Percentiles rank a stretch among this genome's conserved stretches.
Conservation (phyloP, 176 grass and related monocot genomes). For the Hyparrhenia diplandra region DNA sequence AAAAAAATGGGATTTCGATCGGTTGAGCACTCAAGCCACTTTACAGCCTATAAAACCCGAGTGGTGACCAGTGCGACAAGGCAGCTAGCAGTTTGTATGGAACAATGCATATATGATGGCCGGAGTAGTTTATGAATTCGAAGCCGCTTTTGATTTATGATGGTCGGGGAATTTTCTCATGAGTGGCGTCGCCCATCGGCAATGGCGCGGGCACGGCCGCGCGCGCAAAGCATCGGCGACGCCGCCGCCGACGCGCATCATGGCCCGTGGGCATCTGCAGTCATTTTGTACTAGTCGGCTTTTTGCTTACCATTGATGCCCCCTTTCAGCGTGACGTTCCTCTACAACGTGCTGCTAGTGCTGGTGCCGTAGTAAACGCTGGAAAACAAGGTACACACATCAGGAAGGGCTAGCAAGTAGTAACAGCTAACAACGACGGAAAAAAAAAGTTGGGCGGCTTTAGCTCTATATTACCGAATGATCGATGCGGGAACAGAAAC, state of each 20-base stretch:
- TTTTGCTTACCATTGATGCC: constrained; percentile 21
- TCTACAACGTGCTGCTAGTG: neutral
- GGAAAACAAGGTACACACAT: neutral
- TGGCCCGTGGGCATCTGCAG: neutral
- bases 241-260: neutral
- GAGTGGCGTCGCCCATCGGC: neutral
- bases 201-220: neutral
- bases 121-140: neutral
- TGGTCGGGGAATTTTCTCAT: neutral
- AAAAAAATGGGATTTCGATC: too few species aligned
- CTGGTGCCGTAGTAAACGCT: neutral
- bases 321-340: neutral
- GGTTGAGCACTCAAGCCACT: neutral
- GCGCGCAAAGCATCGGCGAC: neutral
- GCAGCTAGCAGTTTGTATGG: neutral
- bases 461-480: neutral
- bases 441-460: neutral
- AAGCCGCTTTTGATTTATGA: neutral
- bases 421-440: neutral
- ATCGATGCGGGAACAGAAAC: neutral
- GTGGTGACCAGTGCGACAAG: neutral
- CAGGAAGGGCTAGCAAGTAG: neutral
- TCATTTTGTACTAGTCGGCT: neutral
- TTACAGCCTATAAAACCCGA: neutral
- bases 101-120: neutral